These are phyloP conservation scores for Myxozyma lipomycoides DNA, from an alignment of 805 yeast genomes.

Conservation along the genomic window DNA sequence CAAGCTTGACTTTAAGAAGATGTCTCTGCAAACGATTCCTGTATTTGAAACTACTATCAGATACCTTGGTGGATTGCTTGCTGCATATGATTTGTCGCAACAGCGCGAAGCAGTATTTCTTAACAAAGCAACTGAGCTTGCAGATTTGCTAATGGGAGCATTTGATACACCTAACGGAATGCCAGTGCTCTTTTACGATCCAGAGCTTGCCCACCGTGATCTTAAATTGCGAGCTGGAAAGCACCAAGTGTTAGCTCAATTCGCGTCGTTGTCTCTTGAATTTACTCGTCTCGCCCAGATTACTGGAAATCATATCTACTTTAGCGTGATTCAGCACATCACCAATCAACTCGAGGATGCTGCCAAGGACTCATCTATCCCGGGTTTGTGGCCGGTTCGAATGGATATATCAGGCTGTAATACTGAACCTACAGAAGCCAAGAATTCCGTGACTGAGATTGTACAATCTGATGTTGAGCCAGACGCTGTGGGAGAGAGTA, in stretches of 20 bases:
- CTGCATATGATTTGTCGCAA: slow-evolving; percentile 51
- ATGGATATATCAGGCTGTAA: slow-evolving; percentile 56
- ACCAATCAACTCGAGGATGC: slow-evolving; percentile 41
- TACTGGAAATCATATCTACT: slow-evolving; percentile 48
- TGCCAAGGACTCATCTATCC: slow-evolving; percentile 36
- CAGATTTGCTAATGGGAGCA: slow-evolving; percentile 48
- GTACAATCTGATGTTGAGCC: background rate
- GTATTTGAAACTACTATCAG: slow-evolving; percentile 52
- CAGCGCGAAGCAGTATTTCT: slow-evolving; percentile 36
- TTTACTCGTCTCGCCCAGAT: slow-evolving; percentile 51
- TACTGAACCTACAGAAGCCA: no score
- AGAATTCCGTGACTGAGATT: background rate
- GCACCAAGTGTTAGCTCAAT: slow-evolving; percentile 42
- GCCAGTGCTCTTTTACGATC: slow-evolving; percentile 47
- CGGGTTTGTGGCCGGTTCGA: slow-evolving; percentile 44
- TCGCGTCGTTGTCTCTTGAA: slow-evolving; percentile 51
- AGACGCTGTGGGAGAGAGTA: background rate
- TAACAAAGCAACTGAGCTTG: slow-evolving; percentile 45
- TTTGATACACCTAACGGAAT: slow-evolving; percentile 58
- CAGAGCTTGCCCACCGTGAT: slow-evolving; percentile 35
- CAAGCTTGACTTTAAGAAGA: slow-evolving; percentile 41
- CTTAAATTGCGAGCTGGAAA: slow-evolving; percentile 33
- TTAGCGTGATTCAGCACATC: slow-evolving; percentile 46
- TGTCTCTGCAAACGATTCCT: slow-evolving; percentile 46
- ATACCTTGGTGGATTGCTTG: slow-evolving; percentile 50